Base-by-base conservation (phyloP, 2,329 filamentous ascomycete species). In the Botrytis elliptica region DNA sequence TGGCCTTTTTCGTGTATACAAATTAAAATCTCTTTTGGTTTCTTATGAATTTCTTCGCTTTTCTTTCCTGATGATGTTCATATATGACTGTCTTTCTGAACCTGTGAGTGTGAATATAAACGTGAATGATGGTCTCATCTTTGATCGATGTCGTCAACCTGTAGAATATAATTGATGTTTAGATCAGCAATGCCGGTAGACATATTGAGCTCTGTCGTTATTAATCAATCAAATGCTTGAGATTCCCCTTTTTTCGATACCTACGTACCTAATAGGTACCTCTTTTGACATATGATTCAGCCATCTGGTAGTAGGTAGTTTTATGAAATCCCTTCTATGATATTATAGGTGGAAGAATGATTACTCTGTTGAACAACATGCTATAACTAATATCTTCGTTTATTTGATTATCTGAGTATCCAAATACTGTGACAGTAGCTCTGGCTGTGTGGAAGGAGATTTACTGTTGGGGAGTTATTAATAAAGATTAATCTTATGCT, bases 1-100 rank as follows among this genome's bases (percentile, higher is more conserved):
- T 57, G 65, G 33, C 25, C 36, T 68, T 40, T 42, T 55, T 68
- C 25, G 46, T 68, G 65, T 68, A 68, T 68, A 57, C 46, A 36
- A 18, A 68, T 68, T 40, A 57, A 20, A 46, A 29, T 10, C 18
- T 44, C n/a, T 65, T 64, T 46, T 33, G n/a, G n/a, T 33, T 22
- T 22, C 40, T 55, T 57, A 22, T 20, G 16, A 42, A 33, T 42
- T 57, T 68, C 46, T 55, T 36, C 10, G 25, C 33, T 38, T 60
- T 38, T 60, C 57, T 38, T 36, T 62, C 29, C 29, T 16, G 22
- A 25, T 38, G 22, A 38, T 40, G 36, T 40, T 42, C 38, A 9
- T 9, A 14, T 16, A n/a, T n/a, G n/a, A 63, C 7, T 40, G 36
- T 9, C n/a, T 64, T 22, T 44, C 38, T 64, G n/a, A 6, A 22